Percentiles rank a stretch among this genome's conserved stretches.
Conservation (phyloP, 2,329 filamentous ascomycete species). For the Fusarium dimerum region DNA sequence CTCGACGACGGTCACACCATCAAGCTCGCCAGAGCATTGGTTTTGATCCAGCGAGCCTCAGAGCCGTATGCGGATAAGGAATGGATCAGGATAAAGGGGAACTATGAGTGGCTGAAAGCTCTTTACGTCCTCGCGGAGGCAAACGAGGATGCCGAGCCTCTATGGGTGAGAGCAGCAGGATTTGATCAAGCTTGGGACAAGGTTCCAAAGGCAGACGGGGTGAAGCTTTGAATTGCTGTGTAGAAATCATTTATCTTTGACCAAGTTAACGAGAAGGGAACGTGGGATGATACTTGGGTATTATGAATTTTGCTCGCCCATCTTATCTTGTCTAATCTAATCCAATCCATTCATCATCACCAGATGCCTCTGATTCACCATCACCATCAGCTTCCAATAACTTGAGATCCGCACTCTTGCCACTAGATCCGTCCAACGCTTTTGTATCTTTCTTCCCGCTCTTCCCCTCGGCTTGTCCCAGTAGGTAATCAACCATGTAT, state of each 20-base stretch:
- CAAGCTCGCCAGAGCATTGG: constrained; percentile 73
- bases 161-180: constrained; percentile 64
- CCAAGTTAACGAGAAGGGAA: neutral
- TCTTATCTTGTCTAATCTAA: constrained; percentile 41
- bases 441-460: constrained; percentile 26
- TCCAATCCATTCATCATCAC: constrained; percentile 50
- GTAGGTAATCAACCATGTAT: constrained; percentile 84
- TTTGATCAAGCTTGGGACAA: constrained; percentile 66
- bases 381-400: constrained; percentile 36
- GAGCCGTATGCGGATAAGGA: constrained; percentile 45
- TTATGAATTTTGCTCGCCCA: constrained; percentile 22
- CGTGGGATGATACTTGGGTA: constrained; percentile 20
- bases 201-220: constrained; percentile 26
- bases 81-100: constrained; percentile 55
- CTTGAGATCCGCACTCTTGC: constrained; percentile 29
- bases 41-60: constrained; percentile 59
- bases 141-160: constrained; percentile 51
- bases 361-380: constrained; percentile 37
- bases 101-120: constrained; percentile 61
- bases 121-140: constrained; percentile 64
- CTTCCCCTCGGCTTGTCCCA: constrained; percentile 48
- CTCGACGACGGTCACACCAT: constrained; percentile 80
- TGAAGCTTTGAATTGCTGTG: neutral
- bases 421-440: constrained; percentile 15
- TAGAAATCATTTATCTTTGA: too few species aligned